phyloP scores from a whole-genome alignment of 176 grass and related monocot genomes.

The Leersia perrieri region DNA sequence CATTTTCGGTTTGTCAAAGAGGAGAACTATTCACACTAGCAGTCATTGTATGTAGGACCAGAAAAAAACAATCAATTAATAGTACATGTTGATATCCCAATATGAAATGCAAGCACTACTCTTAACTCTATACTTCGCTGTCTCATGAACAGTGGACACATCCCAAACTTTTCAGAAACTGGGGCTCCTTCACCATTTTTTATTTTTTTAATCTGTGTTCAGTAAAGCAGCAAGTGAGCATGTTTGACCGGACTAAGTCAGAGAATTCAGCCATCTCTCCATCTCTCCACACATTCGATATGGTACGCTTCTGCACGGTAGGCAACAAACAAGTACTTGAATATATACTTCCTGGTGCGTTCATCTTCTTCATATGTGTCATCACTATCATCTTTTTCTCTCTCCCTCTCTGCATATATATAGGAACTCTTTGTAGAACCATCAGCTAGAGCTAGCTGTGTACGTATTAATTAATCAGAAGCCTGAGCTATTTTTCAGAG shows the following conservation, averaged over 20 bases:
- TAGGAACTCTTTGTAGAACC: not conserved
- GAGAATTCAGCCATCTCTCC: conserved; percentile 36
- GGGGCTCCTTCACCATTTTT: conserved; percentile 9
- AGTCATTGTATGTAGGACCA: conserved; percentile 12
- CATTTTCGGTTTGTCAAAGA: conserved; percentile 33
- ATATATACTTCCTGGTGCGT: not conserved
- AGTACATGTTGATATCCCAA: not conserved
- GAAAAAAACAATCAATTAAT: conserved; percentile 27
- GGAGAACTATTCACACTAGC: conserved; percentile 30
- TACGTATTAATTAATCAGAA: conserved; percentile 28
- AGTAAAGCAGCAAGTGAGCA: conserved; percentile 37
- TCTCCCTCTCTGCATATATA: not conserved
- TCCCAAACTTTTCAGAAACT: conserved; percentile 20
- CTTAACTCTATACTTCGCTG: conserved; percentile 31
- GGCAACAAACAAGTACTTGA: conserved; percentile 35
- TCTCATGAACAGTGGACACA: conserved; percentile 26
- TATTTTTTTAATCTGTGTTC: conserved; percentile 38
- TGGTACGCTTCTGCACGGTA: conserved; percentile 28
- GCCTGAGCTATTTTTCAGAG: conserved; percentile 19
- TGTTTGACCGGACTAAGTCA: conserved; percentile 88
- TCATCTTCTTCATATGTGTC: conserved; percentile 1
- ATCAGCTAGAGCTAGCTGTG: not conserved
- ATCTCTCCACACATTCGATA: conserved; percentile 38
- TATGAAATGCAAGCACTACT: not conserved
- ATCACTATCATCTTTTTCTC: not conserved